A percentile compares a stretch with the other conserved stretches of the same genome.
Conservation (phyloP, 1,284 basidiomycete genomes). For the Moniliophthora roreri region DNA sequence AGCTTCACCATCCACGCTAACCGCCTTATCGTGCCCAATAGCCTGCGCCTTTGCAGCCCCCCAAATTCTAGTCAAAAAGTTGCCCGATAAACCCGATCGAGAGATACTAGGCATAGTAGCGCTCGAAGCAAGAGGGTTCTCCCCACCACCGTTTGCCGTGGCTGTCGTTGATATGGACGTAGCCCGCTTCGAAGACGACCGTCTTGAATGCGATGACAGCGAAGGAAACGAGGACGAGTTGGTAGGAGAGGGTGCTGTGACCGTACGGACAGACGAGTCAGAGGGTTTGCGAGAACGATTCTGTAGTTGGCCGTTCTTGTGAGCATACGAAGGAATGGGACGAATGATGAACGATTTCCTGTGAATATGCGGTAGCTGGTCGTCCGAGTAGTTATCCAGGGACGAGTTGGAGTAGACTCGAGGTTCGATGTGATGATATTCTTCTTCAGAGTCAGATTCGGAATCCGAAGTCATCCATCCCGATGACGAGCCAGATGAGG, state of each 20-base stretch:
- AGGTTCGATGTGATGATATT: constrained; percentile 20
- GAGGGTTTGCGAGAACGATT: constrained; percentile 49
- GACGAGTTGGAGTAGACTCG: constrained; percentile 18
- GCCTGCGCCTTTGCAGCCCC: constrained; percentile 40
- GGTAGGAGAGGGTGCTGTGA: constrained; percentile 32
- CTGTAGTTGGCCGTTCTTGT: constrained; percentile 39
- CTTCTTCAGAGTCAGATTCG: constrained; percentile 44
- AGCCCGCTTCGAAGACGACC: constrained; percentile 27
- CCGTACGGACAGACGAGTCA: constrained; percentile 52
- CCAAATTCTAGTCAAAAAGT: constrained; percentile 69
- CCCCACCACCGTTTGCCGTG: constrained; percentile 16
- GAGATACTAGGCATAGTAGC: constrained; percentile 44
- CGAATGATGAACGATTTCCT: constrained; percentile 39
- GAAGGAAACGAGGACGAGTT: constrained; percentile 18
- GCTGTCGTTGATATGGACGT: constrained; percentile 23
- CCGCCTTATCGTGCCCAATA: constrained; percentile 11
- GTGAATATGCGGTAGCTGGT: constrained; percentile 13
- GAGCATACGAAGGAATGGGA: constrained; percentile 42
- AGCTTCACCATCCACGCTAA: background rate
- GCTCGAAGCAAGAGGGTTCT: constrained; percentile 33
- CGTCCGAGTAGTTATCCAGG: constrained; percentile 6
- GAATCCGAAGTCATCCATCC: constrained; percentile 50
- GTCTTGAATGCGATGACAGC: constrained; percentile 19
- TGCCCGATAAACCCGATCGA: constrained; percentile 35
- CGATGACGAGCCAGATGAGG: constrained; percentile 54